Evolutionary conservation across 2,329 filamentous ascomycete genomes (phyloP).

Genomic region (Thelonectria olida): DNA sequence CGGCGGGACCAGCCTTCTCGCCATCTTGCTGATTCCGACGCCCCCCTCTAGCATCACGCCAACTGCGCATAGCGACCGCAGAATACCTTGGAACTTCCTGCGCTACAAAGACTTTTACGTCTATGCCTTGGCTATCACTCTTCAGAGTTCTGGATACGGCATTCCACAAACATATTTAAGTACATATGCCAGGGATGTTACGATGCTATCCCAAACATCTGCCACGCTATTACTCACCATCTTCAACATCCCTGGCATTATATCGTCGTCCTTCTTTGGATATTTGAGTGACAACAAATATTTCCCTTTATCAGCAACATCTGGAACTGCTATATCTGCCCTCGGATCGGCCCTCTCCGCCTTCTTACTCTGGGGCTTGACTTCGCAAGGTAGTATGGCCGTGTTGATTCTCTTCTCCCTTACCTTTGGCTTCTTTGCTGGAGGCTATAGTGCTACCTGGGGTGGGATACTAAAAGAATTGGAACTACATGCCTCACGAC

Average conservation of each 20-base stretch:
- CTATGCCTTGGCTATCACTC: slow-evolving; percentile 20
- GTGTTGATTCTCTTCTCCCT: slow-evolving; percentile 23
- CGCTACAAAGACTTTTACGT: slow-evolving; percentile 17
- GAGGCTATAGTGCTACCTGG: slow-evolving; percentile 32
- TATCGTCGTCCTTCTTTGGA: slow-evolving; percentile 24
- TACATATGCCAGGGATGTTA: slow-evolving; percentile 20
- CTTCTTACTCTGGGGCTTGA: slow-evolving; percentile 28
- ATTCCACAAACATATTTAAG: slow-evolving; percentile 29
- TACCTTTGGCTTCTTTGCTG: slow-evolving; percentile 29
- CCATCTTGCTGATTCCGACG: slow-evolving; percentile 18
- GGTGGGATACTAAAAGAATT: slow-evolving; percentile 27
- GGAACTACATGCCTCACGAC: slow-evolving; percentile 17
- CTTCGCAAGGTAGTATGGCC: slow-evolving; percentile 16
- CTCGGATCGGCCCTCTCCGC: slow-evolving; percentile 20
- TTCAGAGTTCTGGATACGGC: slow-evolving; percentile 26
- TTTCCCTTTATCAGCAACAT: slow-evolving; percentile 6
- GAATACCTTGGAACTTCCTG: slow-evolving; percentile 20
- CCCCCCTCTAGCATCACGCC: slow-evolving; percentile 4
- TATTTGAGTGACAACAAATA: slow-evolving; percentile 24
- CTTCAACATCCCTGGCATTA: slow-evolving; percentile 24
- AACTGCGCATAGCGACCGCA: neutral
- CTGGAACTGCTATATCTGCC: slow-evolving; percentile 11
- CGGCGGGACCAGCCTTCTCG: slow-evolving; percentile 9
- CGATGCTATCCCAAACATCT: slow-evolving; percentile 18
- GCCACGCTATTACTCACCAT: slow-evolving; percentile 25